A percentile compares a stretch with the other conserved stretches of the same genome.
Conservation (phyloP, 1,284 basidiomycete species). For the Hemileia vastatrix region DNA sequence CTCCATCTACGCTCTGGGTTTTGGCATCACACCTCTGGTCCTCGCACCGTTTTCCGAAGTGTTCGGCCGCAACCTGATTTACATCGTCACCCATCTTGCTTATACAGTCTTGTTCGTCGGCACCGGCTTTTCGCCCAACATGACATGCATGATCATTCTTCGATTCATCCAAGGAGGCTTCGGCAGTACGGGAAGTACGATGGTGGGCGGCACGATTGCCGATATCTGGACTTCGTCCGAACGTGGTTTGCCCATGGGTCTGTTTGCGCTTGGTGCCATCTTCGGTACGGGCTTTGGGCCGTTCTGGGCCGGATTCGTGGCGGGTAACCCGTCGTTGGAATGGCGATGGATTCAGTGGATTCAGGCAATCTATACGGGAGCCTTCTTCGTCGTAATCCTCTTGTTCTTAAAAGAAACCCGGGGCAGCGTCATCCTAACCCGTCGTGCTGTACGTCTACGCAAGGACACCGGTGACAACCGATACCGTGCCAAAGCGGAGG, state of each 20-base stretch:
- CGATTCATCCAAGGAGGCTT: constrained; percentile 61
- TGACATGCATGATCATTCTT: constrained; percentile 58
- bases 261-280: constrained; percentile 56
- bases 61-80: constrained; percentile 61
- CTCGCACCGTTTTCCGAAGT: constrained; percentile 67
- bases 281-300: constrained; percentile 59
- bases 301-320: constrained; percentile 48
- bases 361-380: constrained; percentile 53
- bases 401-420: constrained; percentile 57
- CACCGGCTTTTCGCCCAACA: constrained; percentile 50
- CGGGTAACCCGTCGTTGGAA: constrained; percentile 46
- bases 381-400: constrained; percentile 29
- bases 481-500: constrained; percentile 58
- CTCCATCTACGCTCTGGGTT: constrained; percentile 52
- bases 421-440: constrained; percentile 55
- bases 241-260: constrained; percentile 62
- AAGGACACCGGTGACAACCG: constrained; percentile 55
- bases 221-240: constrained; percentile 59
- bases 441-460: constrained; percentile 54
- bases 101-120: constrained; percentile 41
- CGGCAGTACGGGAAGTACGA: constrained; percentile 56
- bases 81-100: constrained; percentile 55
- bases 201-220: constrained; percentile 63
- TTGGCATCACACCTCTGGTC: constrained; percentile 59
- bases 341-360: constrained; percentile 81